Percentiles rank a stretch among this genome's conserved stretches.
Conservation (phyloP, 2,329 filamentous ascomycete genomes). For the Xylariales sp. region DNA sequence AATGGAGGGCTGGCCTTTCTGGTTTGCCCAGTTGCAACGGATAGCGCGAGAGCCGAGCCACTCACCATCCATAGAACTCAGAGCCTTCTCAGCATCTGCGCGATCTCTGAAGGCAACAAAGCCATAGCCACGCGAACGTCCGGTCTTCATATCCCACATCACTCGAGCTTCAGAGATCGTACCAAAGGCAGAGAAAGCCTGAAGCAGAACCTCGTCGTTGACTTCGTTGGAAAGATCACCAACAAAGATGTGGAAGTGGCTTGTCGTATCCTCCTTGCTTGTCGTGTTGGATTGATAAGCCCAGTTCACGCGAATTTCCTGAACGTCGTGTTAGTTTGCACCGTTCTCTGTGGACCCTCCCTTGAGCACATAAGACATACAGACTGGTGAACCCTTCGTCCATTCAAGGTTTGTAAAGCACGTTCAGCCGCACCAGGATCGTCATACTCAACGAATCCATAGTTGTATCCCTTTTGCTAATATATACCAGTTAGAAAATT, state of each 20-base stretch:
- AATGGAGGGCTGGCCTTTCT: slow-evolving; percentile 99
- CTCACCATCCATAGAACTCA: slow-evolving; percentile 98
- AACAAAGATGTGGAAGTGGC: slow-evolving; percentile 98
- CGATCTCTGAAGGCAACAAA: slow-evolving; percentile 97
- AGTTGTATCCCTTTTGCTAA: slow-evolving; percentile 95
- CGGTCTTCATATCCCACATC: slow-evolving; percentile 99
- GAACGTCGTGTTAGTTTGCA: slow-evolving; percentile 5
- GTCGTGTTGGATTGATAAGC: slow-evolving; percentile 94
- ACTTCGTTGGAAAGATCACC: slow-evolving; percentile 97
- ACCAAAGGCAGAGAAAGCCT: slow-evolving; percentile 95
- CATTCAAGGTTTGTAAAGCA: slow-evolving; percentile 95
- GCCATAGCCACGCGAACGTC: slow-evolving; percentile 92
- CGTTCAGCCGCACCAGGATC: slow-evolving; percentile 94
- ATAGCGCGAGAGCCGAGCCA: slow-evolving; percentile 98
- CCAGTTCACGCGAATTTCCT: slow-evolving; percentile 99
- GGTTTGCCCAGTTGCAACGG: slow-evolving; percentile 99
- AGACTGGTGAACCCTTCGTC: slow-evolving; percentile 89
- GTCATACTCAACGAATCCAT: slow-evolving; percentile 98
- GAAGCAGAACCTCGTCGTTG: slow-evolving; percentile 89
- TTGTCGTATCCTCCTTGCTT: slow-evolving; percentile 95
- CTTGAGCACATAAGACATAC: slow-evolving; percentile 48
- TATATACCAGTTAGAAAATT: slow-evolving; percentile 23
- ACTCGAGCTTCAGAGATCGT: slow-evolving; percentile 95
- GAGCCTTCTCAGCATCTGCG: slow-evolving; percentile 86
- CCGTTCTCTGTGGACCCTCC: neutral